Evolutionary conservation across 2,329 filamentous ascomycete genomes (phyloP).

Genomic region (Neopestalotiopsis clavispora): DNA sequence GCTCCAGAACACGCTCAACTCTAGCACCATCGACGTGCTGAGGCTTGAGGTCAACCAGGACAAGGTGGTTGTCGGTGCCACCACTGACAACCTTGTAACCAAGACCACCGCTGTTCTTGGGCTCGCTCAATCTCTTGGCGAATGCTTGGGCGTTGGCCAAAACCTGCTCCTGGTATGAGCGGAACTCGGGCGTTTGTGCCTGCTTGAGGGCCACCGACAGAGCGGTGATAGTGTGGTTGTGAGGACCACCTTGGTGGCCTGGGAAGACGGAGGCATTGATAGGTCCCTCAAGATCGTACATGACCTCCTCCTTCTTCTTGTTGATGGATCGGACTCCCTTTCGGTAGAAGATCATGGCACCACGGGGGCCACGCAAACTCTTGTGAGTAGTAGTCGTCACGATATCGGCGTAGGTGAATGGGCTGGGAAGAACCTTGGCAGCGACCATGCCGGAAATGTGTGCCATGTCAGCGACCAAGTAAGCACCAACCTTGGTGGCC

Average conservation of each 20-base stretch:
- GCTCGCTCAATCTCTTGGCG: slow-evolving; percentile 67
- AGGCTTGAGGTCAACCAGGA: slow-evolving; percentile 89
- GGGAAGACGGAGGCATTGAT: slow-evolving; percentile 99
- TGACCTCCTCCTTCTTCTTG: slow-evolving; percentile 83
- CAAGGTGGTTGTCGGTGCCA: slow-evolving; percentile 96
- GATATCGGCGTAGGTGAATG: slow-evolving; percentile 88
- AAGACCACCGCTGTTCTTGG: slow-evolving; percentile 76
- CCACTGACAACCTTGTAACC: slow-evolving; percentile 91
- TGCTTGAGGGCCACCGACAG: slow-evolving; percentile 94
- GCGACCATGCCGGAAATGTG: slow-evolving; percentile 96
- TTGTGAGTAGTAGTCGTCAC: slow-evolving; percentile 99
- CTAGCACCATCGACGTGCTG: slow-evolving; percentile 87
- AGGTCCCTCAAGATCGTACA: slow-evolving; percentile 89
- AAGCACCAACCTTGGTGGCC: slow-evolving; percentile 88
- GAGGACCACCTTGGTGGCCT: slow-evolving; percentile 95
- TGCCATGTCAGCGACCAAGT: slow-evolving; percentile 94
- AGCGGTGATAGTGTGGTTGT: slow-evolving; percentile 99
- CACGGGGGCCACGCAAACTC: slow-evolving; percentile 90
- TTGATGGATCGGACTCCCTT: slow-evolving; percentile 86
- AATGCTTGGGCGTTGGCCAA: slow-evolving; percentile 90
- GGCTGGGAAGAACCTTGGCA: slow-evolving; percentile 87
- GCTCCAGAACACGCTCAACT: slow-evolving; percentile 87
- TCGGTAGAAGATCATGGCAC: slow-evolving; percentile 98
- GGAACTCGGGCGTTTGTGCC: slow-evolving; percentile 87
- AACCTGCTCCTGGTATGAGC: slow-evolving; percentile 88